Conservation (phyloP, 768 basidiomycete species). For the Xerocomellus intermedius region DNA sequence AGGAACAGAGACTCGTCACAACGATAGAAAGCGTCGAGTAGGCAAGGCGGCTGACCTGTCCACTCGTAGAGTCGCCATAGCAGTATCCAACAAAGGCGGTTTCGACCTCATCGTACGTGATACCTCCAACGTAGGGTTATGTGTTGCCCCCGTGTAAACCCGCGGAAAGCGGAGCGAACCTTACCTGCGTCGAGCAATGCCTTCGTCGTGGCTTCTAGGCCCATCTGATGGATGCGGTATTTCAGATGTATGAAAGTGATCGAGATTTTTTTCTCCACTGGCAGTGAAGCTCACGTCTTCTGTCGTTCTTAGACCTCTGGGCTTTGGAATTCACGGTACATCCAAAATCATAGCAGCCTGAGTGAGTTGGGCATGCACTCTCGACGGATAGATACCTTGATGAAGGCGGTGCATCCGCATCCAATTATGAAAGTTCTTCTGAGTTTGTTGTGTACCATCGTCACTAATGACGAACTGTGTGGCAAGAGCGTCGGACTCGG, state of each 20-base stretch:
- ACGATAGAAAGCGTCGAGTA: background rate
- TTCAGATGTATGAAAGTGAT: background rate
- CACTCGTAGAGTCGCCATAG: conserved; percentile 77
- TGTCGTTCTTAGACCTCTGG: conserved; percentile 60
- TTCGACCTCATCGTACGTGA: conserved; percentile 76
- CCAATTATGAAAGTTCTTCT: conserved; percentile 20
- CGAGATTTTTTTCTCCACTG: no score
- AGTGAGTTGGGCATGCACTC: background rate
- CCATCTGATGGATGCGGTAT: conserved; percentile 54
- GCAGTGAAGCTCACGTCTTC: conserved; percentile 58
- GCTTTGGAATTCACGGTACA: conserved; percentile 41
- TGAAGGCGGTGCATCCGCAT: conserved; percentile 21
- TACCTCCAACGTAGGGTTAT: conserved; percentile 42
- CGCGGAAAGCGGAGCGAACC: background rate
- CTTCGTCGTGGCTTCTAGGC: conserved; percentile 83
- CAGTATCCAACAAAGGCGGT: conserved; percentile 76
- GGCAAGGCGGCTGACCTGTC: conserved; percentile 51
- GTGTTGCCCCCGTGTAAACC: background rate
- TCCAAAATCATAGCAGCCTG: background rate
- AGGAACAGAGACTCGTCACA: background rate
- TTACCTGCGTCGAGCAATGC: conserved; percentile 81
- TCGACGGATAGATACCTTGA: conserved; percentile 12
- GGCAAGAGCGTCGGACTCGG: background rate
- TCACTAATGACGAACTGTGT: background rate
- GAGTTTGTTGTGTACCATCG: conserved; percentile 7